These are phyloP conservation scores for Teunomyces panamensis DNA, from an alignment of 805 yeast genomes.

Conservation along the genomic window DNA sequence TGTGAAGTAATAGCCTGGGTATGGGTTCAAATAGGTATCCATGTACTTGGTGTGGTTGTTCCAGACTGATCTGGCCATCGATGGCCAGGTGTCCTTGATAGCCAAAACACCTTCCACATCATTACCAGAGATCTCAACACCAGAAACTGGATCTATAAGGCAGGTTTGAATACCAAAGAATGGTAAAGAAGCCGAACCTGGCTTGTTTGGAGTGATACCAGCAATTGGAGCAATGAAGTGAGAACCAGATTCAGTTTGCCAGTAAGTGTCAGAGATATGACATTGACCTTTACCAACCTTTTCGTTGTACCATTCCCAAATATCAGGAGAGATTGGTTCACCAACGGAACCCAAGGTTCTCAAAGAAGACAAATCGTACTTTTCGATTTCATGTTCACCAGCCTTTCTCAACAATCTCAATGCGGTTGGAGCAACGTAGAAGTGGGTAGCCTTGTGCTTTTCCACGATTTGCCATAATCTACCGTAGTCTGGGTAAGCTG, in stretches of 20 bases:
- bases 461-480: constrained; percentile 80
- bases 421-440: constrained; percentile 85
- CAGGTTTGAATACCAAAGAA: constrained; percentile 77
- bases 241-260: constrained; percentile 88
- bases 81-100: constrained; percentile 74
- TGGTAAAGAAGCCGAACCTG: constrained; percentile 83
- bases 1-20: constrained; percentile 78
- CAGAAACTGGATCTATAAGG: constrained; percentile 71
- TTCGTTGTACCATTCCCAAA: constrained; percentile 84
- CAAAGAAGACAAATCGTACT: constrained; percentile 59
- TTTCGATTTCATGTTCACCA: constrained; percentile 60
- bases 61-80: constrained; percentile 82
- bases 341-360: constrained; percentile 81
- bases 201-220: constrained; percentile 73
- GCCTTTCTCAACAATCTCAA: constrained; percentile 72
- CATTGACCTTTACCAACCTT: constrained; percentile 67
- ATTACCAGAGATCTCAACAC: constrained; percentile 63
- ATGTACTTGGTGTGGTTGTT: constrained; percentile 68
- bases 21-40: constrained; percentile 81
- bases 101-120: constrained; percentile 82
- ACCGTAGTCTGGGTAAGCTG: constrained; percentile 77
- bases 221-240: constrained; percentile 78
- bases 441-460: constrained; percentile 68
- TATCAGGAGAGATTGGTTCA: constrained; percentile 82
- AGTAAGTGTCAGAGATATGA: constrained; percentile 78